Conservation (phyloP, 2,329 filamentous ascomycete species). For the Monosporascus sp. region DNA sequence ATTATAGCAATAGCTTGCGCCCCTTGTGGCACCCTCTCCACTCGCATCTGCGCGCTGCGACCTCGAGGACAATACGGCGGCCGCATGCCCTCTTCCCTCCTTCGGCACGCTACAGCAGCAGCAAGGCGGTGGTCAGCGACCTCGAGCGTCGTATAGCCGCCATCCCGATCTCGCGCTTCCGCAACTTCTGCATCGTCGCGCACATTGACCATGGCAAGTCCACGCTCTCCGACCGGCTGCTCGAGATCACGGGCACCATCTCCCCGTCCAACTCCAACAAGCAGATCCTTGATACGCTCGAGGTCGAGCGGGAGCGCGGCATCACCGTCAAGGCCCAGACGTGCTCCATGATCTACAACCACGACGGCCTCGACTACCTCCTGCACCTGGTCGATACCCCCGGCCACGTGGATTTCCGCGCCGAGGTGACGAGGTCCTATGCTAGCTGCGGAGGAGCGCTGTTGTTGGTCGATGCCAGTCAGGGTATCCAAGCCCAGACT, state of each 20-base stretch:
- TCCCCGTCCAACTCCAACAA: constrained; percentile 75
- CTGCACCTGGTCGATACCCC: constrained; percentile 95
- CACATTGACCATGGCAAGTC: constrained; percentile 99
- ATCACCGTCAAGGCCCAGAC: constrained; percentile 99
- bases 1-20: constrained; percentile 13
- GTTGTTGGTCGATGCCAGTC: constrained; percentile 89
- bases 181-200: constrained; percentile 98
- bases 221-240: constrained; percentile 84
- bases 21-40: constrained; percentile 7
- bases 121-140: constrained; percentile 28
- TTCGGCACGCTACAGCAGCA: constrained; percentile 16
- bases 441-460: constrained; percentile 91
- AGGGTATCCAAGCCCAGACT: constrained; percentile 95
- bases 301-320: constrained; percentile 91
- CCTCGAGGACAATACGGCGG: neutral
- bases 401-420: constrained; percentile 95
- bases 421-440: constrained; percentile 93
- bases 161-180: constrained; percentile 73
- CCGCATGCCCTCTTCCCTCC: neutral
- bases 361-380: constrained; percentile 82
- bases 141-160: constrained; percentile 60
- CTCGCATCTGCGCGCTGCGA: neutral
- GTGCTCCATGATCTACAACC: constrained; percentile 92
- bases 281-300: constrained; percentile 93
- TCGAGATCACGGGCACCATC: constrained; percentile 94